Conservation (phyloP, 2,329 filamentous ascomycete species). For the Shiraia sp. region DNA sequence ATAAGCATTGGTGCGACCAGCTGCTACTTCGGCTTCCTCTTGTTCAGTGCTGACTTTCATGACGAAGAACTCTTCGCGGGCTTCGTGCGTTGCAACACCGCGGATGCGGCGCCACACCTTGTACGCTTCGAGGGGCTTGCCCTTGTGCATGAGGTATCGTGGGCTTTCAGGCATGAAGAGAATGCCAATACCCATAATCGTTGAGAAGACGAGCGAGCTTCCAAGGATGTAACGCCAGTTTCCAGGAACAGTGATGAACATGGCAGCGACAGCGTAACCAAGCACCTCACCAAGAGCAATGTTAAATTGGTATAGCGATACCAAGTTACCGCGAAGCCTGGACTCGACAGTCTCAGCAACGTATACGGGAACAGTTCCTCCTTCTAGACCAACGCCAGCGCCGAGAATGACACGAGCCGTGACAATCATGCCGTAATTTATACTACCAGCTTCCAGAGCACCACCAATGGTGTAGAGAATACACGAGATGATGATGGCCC, state of each 20-base stretch:
- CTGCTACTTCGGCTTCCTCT: slow-evolving; percentile 54
- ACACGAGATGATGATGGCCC: slow-evolving; percentile 71
- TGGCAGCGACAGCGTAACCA: slow-evolving; percentile 72
- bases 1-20: slow-evolving; percentile 60
- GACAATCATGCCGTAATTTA: slow-evolving; percentile 73
- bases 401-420: slow-evolving; percentile 70
- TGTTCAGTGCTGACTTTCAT: slow-evolving; percentile 69
- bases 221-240: slow-evolving; percentile 77
- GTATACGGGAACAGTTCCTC: slow-evolving; percentile 74
- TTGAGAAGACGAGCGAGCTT: slow-evolving; percentile 71
- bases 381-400: slow-evolving; percentile 71
- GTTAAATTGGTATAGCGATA: slow-evolving; percentile 75
- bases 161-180: slow-evolving; percentile 73
- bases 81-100: slow-evolving; percentile 59
- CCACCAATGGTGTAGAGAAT: slow-evolving; percentile 72
- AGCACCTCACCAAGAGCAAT: slow-evolving; percentile 76
- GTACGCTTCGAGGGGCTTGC: slow-evolving; percentile 62
- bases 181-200: slow-evolving; percentile 66
- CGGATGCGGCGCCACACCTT: slow-evolving; percentile 75
- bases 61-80: slow-evolving; percentile 71
- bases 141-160: slow-evolving; percentile 72
- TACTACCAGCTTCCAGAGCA: slow-evolving; percentile 67
- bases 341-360: slow-evolving; percentile 73
- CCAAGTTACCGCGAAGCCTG: slow-evolving; percentile 69
- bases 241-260: slow-evolving; percentile 70